Evolutionary conservation across 768 basidiomycete genomes (phyloP).

Genomic region (Boletus bicolor): DNA sequence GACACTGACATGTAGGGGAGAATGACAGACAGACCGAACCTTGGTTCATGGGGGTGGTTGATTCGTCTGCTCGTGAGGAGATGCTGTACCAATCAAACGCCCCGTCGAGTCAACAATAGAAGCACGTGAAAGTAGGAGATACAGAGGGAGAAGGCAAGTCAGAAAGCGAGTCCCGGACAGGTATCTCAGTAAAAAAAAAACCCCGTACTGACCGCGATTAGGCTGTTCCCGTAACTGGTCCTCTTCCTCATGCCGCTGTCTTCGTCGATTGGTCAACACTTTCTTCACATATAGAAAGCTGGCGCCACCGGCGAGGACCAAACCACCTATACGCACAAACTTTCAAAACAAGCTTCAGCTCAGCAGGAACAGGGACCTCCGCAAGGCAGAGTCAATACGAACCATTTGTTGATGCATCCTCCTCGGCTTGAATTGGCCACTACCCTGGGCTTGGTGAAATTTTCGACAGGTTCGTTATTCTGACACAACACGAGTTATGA

Average conservation of each 20-base stretch:
- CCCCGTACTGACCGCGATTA: background rate
- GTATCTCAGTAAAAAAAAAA: background rate
- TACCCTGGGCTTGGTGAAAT: background rate
- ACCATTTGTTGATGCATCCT: conserved; percentile 21
- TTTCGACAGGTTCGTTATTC: conserved; percentile 2
- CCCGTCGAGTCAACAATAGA: background rate
- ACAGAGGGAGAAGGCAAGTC: conserved; percentile 1
- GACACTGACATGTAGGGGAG: background rate
- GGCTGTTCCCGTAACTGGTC: conserved; percentile 14
- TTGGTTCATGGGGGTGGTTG: conserved; percentile 7
- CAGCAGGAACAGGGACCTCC: background rate
- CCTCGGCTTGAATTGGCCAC: background rate
- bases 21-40: background rate
- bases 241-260: conserved; percentile 19
- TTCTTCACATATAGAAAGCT: conserved; percentile 33
- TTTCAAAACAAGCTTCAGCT: conserved; percentile 3
- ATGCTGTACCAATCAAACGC: background rate
- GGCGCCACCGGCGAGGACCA: conserved; percentile 28
- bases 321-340: conserved; percentile 26
- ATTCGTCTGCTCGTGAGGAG: conserved; percentile 4
- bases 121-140: background rate
- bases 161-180: conserved; percentile 3
- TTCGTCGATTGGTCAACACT: conserved; percentile 25
- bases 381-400: background rate
- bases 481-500: background rate